Percentiles rank a stretch among this genome's conserved stretches.
Evolutionary conservation across 768 basidiomycete species (phyloP).

Genomic region (Tylopilus rubrobrunneus): DNA sequence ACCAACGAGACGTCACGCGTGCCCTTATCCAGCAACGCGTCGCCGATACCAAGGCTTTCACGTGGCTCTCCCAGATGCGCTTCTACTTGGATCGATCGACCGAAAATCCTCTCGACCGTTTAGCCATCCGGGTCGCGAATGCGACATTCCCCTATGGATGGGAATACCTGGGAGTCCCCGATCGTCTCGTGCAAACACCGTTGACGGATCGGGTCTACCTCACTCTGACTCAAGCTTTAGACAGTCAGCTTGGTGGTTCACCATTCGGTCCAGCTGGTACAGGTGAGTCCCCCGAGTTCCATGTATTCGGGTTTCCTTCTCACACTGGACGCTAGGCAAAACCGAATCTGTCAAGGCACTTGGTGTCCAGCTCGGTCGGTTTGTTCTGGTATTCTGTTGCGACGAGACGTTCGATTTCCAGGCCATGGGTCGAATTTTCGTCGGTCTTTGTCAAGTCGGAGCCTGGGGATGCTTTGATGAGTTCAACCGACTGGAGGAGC

Average conservation of each 20-base stretch:
- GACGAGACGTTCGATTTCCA: slow-evolving; percentile 99
- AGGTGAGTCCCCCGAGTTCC: slow-evolving; percentile 42
- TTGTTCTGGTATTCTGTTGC: slow-evolving; percentile 99
- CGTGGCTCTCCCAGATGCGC: slow-evolving; percentile 98
- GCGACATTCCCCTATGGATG: slow-evolving; percentile 95
- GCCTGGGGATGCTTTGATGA: slow-evolving; percentile 99
- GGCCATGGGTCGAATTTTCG: slow-evolving; percentile 99
- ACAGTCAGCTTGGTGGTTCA: slow-evolving; percentile 92
- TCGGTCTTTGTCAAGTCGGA: slow-evolving; percentile 97
- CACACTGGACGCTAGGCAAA: slow-evolving; percentile 57
- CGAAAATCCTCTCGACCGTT: slow-evolving; percentile 76
- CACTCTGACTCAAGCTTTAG: slow-evolving; percentile 92
- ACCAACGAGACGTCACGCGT: slow-evolving; percentile 93
- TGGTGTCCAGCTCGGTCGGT: slow-evolving; percentile 94
- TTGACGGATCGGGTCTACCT: slow-evolving; percentile 96
- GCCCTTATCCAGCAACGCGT: slow-evolving; percentile 65
- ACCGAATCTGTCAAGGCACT: slow-evolving; percentile 99
- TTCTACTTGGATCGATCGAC: slow-evolving; percentile 79
- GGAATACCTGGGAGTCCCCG: slow-evolving; percentile 97
- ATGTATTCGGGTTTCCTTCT: not conserved
- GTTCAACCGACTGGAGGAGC: slow-evolving; percentile 97
- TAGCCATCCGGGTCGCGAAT: slow-evolving; percentile 83
- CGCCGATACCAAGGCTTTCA: slow-evolving; percentile 66
- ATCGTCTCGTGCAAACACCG: slow-evolving; percentile 96
- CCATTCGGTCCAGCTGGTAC: slow-evolving; percentile 99